phyloP scores from a whole-genome alignment of 116 monocot species.

The Cymodocea nodosa region DNA sequence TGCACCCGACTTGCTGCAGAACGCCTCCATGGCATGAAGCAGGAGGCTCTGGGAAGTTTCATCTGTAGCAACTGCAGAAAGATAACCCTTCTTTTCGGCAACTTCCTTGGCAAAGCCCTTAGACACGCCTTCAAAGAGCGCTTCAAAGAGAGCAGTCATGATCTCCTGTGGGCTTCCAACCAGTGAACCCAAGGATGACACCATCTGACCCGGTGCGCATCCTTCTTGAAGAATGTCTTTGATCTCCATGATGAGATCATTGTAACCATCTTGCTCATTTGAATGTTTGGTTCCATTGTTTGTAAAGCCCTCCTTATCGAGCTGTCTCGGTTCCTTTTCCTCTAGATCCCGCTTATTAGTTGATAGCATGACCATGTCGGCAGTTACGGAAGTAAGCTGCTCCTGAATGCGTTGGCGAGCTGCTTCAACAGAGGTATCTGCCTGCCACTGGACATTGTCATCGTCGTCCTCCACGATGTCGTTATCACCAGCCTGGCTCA shows the following conservation, averaged over 20 bases:
- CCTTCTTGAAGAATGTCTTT: conserved; percentile 24
- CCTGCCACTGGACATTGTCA: conserved; percentile 64
- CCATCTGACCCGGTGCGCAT: conserved; percentile 17
- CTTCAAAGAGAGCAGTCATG: conserved; percentile 48
- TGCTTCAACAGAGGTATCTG: conserved; percentile 62
- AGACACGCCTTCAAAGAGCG: conserved; percentile 45
- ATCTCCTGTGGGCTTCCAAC: conserved; percentile 22
- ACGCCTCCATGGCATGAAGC: conserved; percentile 40
- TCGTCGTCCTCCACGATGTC: conserved; percentile 2
- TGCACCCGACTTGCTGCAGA: conserved; percentile 24
- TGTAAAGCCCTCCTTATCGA: conserved; percentile 2
- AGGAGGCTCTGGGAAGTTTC: conserved; percentile 35
- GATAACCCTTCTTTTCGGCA: conserved; percentile 38
- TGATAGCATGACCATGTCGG: conserved; percentile 82
- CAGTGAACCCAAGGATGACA: conserved; percentile 10
- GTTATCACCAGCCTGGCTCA: too few relatives aligned
- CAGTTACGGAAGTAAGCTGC: conserved; percentile 63
- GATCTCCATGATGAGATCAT: conserved; percentile 20
- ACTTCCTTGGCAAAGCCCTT: conserved; percentile 79
- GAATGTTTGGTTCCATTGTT: conserved; percentile 3
- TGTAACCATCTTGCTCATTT: conserved; percentile 6
- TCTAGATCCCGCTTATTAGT: conserved; percentile 15
- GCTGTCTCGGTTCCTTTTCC: conserved; percentile 8
- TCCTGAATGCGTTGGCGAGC: conserved; percentile 65
- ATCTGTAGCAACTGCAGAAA: conserved; percentile 29